Base-by-base conservation (phyloP, 2,329 filamentous ascomycete species). In the Pseudogymnoascus sp. region DNA sequence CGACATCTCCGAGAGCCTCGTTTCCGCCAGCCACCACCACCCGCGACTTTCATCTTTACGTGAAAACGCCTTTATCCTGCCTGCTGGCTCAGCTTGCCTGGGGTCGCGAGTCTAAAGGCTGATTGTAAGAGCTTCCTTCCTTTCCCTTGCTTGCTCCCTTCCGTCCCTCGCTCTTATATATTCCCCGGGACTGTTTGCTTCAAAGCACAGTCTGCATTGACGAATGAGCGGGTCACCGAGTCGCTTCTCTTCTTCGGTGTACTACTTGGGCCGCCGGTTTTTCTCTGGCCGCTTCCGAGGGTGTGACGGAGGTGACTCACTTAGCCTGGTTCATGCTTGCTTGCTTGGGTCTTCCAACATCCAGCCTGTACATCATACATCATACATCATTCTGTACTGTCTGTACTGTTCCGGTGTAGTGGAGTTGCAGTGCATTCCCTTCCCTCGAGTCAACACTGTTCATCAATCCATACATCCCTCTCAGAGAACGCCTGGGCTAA, bases 401-500 rank as follows among this genome's bases (percentile, higher is more conserved):
- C 29, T 31, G 29, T 31, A 31, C 26, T 31, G 47, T 31, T 31
- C 47, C 8, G 47, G 23, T 31, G 47, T 31, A 31, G 47, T 54
- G 47, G 47, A 54, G 47, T 42, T 51, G 47, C 26, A 54, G 47
- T 54, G 47, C 57, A 60, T 60, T 37, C 16, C 16, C 57, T 10
- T 60, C 16, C 57, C 57, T 60, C 34, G 57, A 60, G 31, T 37
- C 57, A 60, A 60, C 31, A 8, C 57, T 39, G 16, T 39, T 34
- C 57, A 60, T 37, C 37, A 21, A 23, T 10, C 11, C 23, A 54
- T 54, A 14, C 47, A 31, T 31, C 8, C 26, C 47, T 31, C 14
- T 54, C 47, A 31, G 47, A 54, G 47, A 54, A 54, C 47, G 47
- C 47, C 47, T 54, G 47, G 47, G 47, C 47, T 54, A 54, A 54